Conservation (phyloP, 257 asterid genomes). For the Oldenlandia corymbosa region DNA sequence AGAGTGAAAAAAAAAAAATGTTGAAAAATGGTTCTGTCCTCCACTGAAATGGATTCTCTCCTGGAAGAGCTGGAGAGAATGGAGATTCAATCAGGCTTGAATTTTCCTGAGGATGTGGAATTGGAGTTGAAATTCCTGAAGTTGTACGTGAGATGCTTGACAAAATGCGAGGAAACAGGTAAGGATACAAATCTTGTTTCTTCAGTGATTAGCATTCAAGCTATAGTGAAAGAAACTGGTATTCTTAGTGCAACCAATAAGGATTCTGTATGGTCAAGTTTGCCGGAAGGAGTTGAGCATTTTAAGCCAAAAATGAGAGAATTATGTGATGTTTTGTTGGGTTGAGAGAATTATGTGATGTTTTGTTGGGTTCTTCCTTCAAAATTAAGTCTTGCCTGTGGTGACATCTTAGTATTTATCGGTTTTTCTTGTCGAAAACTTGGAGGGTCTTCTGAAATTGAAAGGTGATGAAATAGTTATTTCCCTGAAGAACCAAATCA, state of each 20-base stretch:
- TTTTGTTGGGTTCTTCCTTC: not conserved
- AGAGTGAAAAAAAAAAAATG: too few relatives aligned
- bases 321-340: not conserved
- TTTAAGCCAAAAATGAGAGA: not conserved
- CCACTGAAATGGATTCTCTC: not conserved
- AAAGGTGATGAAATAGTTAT: not conserved
- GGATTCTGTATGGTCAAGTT: too few relatives aligned
- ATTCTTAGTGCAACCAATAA: too few relatives aligned
- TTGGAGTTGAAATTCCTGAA: constrained; percentile 1
- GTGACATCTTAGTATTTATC: not conserved
- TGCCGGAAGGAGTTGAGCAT: not conserved
- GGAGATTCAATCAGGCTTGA: not conserved
- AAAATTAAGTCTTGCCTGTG: not conserved
- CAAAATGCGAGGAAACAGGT: not conserved
- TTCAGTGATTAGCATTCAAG: not conserved
- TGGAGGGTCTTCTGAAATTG: not conserved
- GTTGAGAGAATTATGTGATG: not conserved
- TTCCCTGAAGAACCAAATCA: not conserved
- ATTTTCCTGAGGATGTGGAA: not conserved
- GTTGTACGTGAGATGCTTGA: not conserved
- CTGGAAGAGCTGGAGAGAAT: not conserved
- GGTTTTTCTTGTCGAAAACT: not conserved
- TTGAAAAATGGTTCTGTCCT: not conserved
- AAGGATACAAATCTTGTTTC: not conserved
- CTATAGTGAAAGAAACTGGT: not conserved